Percentiles rank a stretch among this genome's conserved stretches.
These are phyloP conservation scores for Boletales sp. DNA, from an alignment of 768 basidiomycete species.

Conservation along the genomic window DNA sequence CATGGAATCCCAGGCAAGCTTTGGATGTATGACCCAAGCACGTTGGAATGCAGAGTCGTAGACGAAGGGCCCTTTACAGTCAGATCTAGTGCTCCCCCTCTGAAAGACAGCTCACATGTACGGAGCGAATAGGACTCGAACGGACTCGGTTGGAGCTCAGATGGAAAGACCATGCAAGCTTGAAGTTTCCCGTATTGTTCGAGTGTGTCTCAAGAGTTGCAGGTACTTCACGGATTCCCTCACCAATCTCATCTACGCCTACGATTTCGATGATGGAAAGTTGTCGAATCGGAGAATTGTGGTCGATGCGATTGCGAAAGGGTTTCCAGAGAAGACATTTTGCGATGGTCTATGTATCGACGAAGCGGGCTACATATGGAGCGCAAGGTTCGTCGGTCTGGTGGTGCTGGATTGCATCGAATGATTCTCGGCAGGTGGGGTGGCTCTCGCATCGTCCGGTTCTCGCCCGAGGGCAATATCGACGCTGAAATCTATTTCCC, in stretches of 20 bases:
- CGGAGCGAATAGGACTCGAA: slow-evolving; percentile 12
- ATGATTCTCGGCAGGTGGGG: slow-evolving; percentile 49
- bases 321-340: slow-evolving; percentile 46
- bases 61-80: slow-evolving; percentile 69
- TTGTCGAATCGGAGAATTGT: slow-evolving; percentile 54
- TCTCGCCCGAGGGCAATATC: slow-evolving; percentile 48
- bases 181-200: not conserved
- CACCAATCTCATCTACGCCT: slow-evolving; percentile 63
- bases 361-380: slow-evolving; percentile 61
- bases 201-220: slow-evolving; percentile 7
- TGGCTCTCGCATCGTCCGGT: slow-evolving; percentile 55
- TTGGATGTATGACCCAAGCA: slow-evolving; percentile 54
- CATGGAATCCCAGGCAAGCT: slow-evolving; percentile 52
- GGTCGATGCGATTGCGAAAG: slow-evolving; percentile 53
- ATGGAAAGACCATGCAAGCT: slow-evolving; percentile 20
- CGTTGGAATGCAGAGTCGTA: slow-evolving; percentile 44
- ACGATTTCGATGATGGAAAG: slow-evolving; percentile 48
- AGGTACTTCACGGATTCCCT: slow-evolving; percentile 73
- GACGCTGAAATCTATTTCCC: slow-evolving; percentile 59
- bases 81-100: slow-evolving; percentile 16
- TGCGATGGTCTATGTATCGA: slow-evolving; percentile 70
- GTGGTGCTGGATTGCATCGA: not conserved
- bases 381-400: slow-evolving; percentile 43
- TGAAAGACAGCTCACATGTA: not conserved
- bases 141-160: slow-evolving; percentile 21